These are phyloP conservation scores for Boletus calvinii DNA, from an alignment of 1,284 basidiomycete species.

Conservation along the genomic window DNA sequence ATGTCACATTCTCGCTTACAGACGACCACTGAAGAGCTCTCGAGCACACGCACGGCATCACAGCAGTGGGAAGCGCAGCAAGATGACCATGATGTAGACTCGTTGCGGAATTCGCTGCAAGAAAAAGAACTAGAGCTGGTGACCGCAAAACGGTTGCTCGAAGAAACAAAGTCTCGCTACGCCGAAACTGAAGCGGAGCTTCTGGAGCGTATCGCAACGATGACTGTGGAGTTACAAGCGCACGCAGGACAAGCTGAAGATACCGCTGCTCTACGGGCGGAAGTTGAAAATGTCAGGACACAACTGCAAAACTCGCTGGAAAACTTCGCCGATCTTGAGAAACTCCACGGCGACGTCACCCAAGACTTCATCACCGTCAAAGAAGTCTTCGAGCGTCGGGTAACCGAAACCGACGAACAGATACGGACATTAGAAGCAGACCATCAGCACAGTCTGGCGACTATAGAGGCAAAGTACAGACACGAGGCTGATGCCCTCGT, in stretches of 20 bases:
- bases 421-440: slow-evolving; percentile 25
- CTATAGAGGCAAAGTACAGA: slow-evolving; percentile 20
- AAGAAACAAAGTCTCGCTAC: slow-evolving; percentile 20
- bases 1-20: slow-evolving; percentile 19
- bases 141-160: slow-evolving; percentile 12
- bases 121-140: slow-evolving; percentile 24
- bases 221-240: slow-evolving; percentile 17
- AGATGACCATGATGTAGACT: slow-evolving; percentile 3
- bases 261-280: slow-evolving; percentile 13
- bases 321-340: slow-evolving; percentile 26
- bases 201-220: slow-evolving; percentile 20
- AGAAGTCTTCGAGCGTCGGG: slow-evolving; percentile 21
- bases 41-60: background rate
- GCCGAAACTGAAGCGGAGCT: slow-evolving; percentile 21
- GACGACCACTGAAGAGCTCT: slow-evolving; percentile 3
- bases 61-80: slow-evolving; percentile 3
- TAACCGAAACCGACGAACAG: slow-evolving; percentile 24
- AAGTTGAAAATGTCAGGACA: slow-evolving; percentile 19
- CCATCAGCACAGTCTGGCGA: slow-evolving; percentile 17
- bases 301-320: slow-evolving; percentile 23
- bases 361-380: slow-evolving; percentile 24
- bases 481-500: slow-evolving; percentile 22
- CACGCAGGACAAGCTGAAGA: slow-evolving; percentile 17
- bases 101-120: slow-evolving; percentile 24
- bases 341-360: slow-evolving; percentile 23